Base-by-base conservation (phyloP, 2,329 filamentous ascomycete genomes). In the Arthrinium phaeospermum region DNA sequence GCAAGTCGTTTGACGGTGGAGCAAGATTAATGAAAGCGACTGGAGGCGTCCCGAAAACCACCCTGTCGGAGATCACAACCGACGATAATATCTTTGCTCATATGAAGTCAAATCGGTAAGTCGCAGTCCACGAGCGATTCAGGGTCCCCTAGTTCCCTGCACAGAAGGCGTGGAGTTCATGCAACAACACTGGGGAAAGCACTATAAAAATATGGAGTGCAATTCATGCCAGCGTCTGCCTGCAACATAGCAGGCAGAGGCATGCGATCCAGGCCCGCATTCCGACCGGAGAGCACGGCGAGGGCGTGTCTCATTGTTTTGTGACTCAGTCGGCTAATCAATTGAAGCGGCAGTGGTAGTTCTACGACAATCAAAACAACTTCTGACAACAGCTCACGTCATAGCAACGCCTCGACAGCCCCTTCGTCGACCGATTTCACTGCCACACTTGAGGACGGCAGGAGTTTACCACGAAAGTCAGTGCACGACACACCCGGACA, bases 361-460 rank as follows among this genome's bases (percentile, higher is more conserved):
- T 90, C 89, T 76, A 90, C 90, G 79, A 90, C 87, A 49, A 91
- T 89, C 73, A 89, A 90, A 80, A 87, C 87, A 73, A 85, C 85
- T 69, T 90, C 88, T 75, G 89, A 91, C 80, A 88, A 87, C 76
- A 91, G 89, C 46, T 91, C 89, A 69, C 86, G 89, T 77, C 87
- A 91, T 79, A 91, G 89, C 80, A 89, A 89, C 80, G 87, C 85
- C 70, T 91, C 89, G n/a, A 91, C 89, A 49, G 84, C 89, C 47
- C 88, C 89, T 16, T 91, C 89, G 3, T 90, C 89, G 4, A 85
- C 88, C 70, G 88, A 86, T 70, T 77, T 82, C 51, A 57, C 69
- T 46, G 80, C 78, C 57, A 76, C 75, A 13, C 81, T 83, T 49
- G 84, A 87, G 71, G 84, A 86, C 71, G 82, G 80, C 81, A 82